These are phyloP conservation scores for Pleurotus pulmonarius DNA, from an alignment of 768 basidiomycete species.

Conservation along the genomic window DNA sequence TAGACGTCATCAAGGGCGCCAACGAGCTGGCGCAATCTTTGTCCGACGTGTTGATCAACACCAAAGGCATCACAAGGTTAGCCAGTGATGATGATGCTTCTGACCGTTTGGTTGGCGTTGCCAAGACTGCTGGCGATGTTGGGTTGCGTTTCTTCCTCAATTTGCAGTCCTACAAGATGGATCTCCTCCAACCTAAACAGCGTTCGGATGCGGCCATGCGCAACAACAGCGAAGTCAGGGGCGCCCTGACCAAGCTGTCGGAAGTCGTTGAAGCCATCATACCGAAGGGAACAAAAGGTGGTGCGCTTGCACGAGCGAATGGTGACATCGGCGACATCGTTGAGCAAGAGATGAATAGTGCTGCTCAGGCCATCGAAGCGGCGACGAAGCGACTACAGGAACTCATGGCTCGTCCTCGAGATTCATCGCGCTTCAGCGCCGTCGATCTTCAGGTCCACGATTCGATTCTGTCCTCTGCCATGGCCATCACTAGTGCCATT, in stretches of 20 bases:
- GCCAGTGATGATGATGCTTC: conserved; percentile 88
- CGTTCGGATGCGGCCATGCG: conserved; percentile 86
- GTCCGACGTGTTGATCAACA: conserved; percentile 87
- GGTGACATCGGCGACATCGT: conserved; percentile 96
- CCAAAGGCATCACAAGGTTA: conserved; percentile 94
- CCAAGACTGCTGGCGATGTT: conserved; percentile 83
- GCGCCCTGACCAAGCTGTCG: conserved; percentile 78
- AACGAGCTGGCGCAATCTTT: conserved; percentile 95
- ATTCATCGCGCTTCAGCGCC: conserved; percentile 82
- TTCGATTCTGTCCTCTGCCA: conserved; percentile 88
- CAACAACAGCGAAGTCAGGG: conserved; percentile 84
- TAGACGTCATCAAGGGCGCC: conserved; percentile 96
- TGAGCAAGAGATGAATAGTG: conserved; percentile 92
- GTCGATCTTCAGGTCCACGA: conserved; percentile 97
- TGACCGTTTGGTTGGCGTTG: conserved; percentile 83
- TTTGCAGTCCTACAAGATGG: conserved; percentile 92
- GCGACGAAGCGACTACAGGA: conserved; percentile 89
- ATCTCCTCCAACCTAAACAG: conserved; percentile 65
- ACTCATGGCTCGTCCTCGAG: conserved; percentile 88
- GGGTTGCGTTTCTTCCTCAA: conserved; percentile 93
- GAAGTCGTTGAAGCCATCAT: conserved; percentile 83
- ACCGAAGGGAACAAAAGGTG: conserved; percentile 76
- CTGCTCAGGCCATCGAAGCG: conserved; percentile 88
- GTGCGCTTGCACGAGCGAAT: conserved; percentile 68
- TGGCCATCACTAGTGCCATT: conserved; percentile 96